A percentile compares a stretch with the other conserved stretches of the same genome.
These are phyloP conservation scores for Botrytis deweyae DNA, from an alignment of 2,329 filamentous ascomycete genomes.

Conservation along the genomic window DNA sequence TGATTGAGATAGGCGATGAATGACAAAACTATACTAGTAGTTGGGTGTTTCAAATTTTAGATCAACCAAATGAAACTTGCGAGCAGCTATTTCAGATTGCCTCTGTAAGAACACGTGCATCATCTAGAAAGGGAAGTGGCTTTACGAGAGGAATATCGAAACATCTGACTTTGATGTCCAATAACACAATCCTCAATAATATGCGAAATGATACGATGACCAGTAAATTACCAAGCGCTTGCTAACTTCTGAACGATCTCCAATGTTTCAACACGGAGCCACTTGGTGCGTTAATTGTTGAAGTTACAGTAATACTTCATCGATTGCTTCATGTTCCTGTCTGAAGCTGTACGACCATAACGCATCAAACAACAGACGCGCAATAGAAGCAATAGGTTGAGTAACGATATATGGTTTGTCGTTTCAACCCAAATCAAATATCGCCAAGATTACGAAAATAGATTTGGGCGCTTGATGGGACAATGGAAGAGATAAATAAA, in stretches of 20 bases:
- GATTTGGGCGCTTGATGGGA: constrained; percentile 17
- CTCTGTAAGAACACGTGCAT: neutral
- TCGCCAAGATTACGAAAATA: constrained; percentile 16
- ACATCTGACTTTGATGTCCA: constrained; percentile 7
- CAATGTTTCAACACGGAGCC: neutral
- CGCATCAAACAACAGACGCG: constrained; percentile 10
- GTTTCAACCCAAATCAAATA: neutral
- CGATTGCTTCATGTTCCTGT: neutral
- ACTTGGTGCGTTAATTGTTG: constrained; percentile 7
- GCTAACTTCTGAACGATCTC: neutral
- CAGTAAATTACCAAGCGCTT: constrained; percentile 5
- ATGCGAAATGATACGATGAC: neutral
- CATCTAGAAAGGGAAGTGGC: neutral
- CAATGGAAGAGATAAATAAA: constrained; percentile 10
- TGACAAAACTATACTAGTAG: neutral
- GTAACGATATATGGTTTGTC: neutral
- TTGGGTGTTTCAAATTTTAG: neutral
- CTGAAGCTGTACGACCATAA: neutral
- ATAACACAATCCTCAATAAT: constrained; percentile 6
- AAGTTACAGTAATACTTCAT: neutral
- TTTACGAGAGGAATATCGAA: neutral
- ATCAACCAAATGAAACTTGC: neutral
- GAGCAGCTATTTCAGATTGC: neutral
- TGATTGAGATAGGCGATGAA: constrained; percentile 10
- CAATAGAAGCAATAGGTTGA: neutral